These are phyloP conservation scores for Chenopodium suecicum DNA, from an alignment of 148 eudicot genomes.

Conservation along the genomic window DNA sequence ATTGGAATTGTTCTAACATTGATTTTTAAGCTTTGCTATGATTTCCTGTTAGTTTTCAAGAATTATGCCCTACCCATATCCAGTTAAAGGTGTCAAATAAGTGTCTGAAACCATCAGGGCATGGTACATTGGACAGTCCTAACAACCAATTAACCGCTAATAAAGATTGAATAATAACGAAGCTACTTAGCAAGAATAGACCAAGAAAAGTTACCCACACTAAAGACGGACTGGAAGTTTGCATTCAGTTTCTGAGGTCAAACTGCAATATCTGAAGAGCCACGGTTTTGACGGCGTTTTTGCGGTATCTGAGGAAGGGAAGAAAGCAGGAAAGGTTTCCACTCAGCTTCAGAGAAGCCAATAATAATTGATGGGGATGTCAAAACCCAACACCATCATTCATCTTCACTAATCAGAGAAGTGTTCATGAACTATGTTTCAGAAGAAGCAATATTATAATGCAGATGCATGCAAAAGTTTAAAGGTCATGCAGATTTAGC, in stretches of 20 bases:
- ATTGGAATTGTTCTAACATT: not conserved
- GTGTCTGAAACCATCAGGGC: not conserved
- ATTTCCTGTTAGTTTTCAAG: slow-evolving; percentile 3
- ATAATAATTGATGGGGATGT: not conserved
- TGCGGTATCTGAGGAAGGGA: not conserved
- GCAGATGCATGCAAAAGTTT: slow-evolving; percentile 2
- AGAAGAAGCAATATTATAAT: slow-evolving; percentile 3
- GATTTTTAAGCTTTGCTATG: not conserved
- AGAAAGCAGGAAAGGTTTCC: slow-evolving; percentile 2
- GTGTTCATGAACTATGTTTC: not conserved
- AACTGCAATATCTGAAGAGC: slow-evolving; percentile 16
- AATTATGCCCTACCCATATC: not conserved
- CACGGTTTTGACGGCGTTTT: not conserved
- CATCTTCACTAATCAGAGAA: not conserved
- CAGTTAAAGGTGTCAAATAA: not conserved
- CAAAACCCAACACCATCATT: not conserved
- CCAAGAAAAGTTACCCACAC: slow-evolving; percentile 35
- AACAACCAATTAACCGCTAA: not conserved
- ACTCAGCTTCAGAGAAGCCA: not conserved
- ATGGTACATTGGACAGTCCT: not conserved
- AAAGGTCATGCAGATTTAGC: not conserved
- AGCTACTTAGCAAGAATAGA: slow-evolving; percentile 17
- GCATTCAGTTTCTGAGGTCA: slow-evolving; percentile 23
- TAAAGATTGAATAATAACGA: not conserved
- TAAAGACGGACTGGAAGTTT: slow-evolving; percentile 22